Percentiles rank a stretch among this genome's conserved stretches.
Conservation (phyloP, 371 early-diverging fungal species). For the Mortierella sp. region DNA sequence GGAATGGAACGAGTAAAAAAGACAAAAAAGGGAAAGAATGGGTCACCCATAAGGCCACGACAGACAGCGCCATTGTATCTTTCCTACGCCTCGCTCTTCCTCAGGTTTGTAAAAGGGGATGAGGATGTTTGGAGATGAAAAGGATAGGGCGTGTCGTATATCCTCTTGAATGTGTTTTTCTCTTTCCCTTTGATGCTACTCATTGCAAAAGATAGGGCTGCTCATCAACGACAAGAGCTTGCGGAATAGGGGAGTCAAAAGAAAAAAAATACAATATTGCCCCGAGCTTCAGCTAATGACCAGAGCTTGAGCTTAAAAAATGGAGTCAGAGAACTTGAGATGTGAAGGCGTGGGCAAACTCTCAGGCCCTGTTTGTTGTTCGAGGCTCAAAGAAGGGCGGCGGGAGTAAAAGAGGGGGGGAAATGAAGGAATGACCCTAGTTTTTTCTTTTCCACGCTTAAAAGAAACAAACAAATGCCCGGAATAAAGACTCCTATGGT, state of each 20-base stretch:
- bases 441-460: too few relatives aligned
- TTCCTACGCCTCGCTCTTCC: background rate
- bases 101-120: slow-evolving; percentile 14
- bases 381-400: background rate
- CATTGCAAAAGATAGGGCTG: background rate
- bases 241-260: background rate
- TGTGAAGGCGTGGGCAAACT: background rate
- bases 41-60: background rate
- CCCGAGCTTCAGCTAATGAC: background rate
- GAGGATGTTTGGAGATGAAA: slow-evolving; percentile 24
- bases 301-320: background rate
- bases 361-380: background rate
- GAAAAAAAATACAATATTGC: background rate
- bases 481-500: too few relatives aligned
- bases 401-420: background rate
- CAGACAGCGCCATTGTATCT: background rate
- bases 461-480: too few relatives aligned
- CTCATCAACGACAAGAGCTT: too few relatives aligned
- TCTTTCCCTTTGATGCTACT: background rate
- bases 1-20: background rate
- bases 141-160: background rate
- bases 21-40: background rate
- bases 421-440: background rate
- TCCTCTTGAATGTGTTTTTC: too few relatives aligned
- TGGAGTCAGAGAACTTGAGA: too few relatives aligned